These are phyloP conservation scores for Verticillium tricorpus DNA, from an alignment of 2,329 filamentous ascomycete genomes.

Conservation along the genomic window DNA sequence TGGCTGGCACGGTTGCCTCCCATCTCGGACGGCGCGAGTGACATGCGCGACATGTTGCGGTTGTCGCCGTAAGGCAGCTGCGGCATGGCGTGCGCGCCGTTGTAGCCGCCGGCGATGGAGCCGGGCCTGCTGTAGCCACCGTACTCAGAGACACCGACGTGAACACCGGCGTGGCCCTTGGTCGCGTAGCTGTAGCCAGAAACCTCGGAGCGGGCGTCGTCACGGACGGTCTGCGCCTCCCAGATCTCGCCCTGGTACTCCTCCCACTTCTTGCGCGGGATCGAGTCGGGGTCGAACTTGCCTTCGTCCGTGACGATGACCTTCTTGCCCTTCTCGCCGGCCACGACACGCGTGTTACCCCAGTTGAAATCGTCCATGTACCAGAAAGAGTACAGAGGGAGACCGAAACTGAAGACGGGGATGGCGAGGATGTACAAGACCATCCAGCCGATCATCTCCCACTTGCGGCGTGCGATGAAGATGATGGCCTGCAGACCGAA, in stretches of 20 bases:
- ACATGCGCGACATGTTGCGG: slow-evolving; percentile 62
- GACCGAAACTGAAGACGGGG: slow-evolving; percentile 83
- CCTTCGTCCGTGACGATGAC: slow-evolving; percentile 93
- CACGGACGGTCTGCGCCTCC: slow-evolving; percentile 84
- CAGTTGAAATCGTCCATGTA: slow-evolving; percentile 99
- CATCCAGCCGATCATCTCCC: slow-evolving; percentile 99
- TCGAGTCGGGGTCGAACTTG: slow-evolving; percentile 89
- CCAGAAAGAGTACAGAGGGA: slow-evolving; percentile 96
- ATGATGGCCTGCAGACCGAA: slow-evolving; percentile 97
- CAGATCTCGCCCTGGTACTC: slow-evolving; percentile 97
- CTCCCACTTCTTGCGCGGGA: slow-evolving; percentile 98
- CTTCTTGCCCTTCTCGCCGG: slow-evolving; percentile 88
- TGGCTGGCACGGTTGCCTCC: slow-evolving; percentile 54
- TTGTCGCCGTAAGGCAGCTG: slow-evolving; percentile 42
- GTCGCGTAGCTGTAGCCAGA: slow-evolving; percentile 96
- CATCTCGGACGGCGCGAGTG: slow-evolving; percentile 72
- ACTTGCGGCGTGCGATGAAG: slow-evolving; percentile 93
- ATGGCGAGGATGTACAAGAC: slow-evolving; percentile 88
- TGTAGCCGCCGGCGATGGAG: slow-evolving; percentile 36
- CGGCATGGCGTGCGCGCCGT: slow-evolving; percentile 35
- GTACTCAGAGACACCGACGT: slow-evolving; percentile 61
- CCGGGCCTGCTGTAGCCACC: slow-evolving; percentile 55
- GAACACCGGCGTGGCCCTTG: slow-evolving; percentile 57
- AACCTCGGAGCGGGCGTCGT: slow-evolving; percentile 77
- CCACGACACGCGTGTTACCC: slow-evolving; percentile 98